These are phyloP conservation scores for Spergularia bocconei DNA, from an alignment of 148 eudicot species.

Conservation along the genomic window DNA sequence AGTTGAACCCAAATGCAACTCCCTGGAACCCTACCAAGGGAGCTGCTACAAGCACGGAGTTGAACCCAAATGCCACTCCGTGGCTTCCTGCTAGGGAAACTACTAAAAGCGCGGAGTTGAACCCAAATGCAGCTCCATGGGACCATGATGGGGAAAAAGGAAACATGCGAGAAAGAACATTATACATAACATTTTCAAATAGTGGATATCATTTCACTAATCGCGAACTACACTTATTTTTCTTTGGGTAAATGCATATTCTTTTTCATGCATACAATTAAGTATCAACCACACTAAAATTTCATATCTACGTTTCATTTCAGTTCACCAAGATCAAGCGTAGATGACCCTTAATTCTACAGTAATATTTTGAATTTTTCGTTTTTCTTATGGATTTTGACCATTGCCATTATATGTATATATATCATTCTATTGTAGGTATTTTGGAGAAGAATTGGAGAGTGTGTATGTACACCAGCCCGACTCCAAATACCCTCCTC, in stretches of 20 bases:
- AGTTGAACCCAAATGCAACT: slow-evolving; percentile 16
- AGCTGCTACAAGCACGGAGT: too few species aligned
- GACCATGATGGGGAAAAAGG: slow-evolving; percentile 4
- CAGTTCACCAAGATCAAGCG: too few species aligned
- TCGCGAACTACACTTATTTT: neutral
- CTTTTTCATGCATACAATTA: neutral
- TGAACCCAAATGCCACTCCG: slow-evolving; percentile 22
- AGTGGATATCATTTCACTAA: neutral
- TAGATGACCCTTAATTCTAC: too few species aligned
- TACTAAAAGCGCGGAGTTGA: neutral
- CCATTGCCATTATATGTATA: too few species aligned
- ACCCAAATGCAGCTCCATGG: slow-evolving; percentile 25
- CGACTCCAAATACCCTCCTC: neutral
- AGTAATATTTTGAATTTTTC: too few species aligned
- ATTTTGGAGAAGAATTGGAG: slow-evolving; percentile 16
- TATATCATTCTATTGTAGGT: neutral
- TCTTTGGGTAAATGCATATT: slow-evolving; percentile 8
- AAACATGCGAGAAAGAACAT: neutral
- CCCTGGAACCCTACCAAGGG: neutral
- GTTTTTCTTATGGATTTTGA: too few species aligned
- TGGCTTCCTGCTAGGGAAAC: slow-evolving; percentile 5
- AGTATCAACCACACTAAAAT: too few species aligned
- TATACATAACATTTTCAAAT: slow-evolving; percentile 22
- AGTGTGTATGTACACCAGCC: slow-evolving; percentile 7
- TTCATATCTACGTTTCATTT: too few species aligned